Base-by-base conservation (phyloP, 225 moss, liverwort and hornwort genomes). In the Pseudoscleropodium purum region DNA sequence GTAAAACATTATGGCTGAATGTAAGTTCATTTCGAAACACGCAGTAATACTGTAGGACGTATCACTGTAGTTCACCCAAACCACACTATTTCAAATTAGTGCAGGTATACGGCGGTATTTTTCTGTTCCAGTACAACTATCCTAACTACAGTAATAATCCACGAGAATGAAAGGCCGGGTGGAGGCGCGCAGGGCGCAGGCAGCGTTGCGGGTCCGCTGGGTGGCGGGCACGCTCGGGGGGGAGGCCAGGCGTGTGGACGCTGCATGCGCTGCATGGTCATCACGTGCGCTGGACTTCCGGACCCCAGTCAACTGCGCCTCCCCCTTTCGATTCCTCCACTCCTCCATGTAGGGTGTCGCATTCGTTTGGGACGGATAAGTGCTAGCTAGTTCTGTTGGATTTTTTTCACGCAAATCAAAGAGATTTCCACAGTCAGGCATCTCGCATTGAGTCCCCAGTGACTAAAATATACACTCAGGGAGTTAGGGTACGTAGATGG, bases 201-300 rank as follows among this genome's bases (percentile, higher is more conserved):
- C 89, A 54, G 56, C 65, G 63, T 26, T 75, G 49, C 47, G 81
- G 69, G 75, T 54, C 63, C 18, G 87, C 79, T 37, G 66, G 36
- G 92, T 87, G 92, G 79, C 86, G 18, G 15, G 82, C 93, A 91
- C 91, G 89, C 92, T 65, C 72, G 21, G 5, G 75, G 31, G 4
- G 41, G 20, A 36, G 78, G 85, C 74, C 9, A 30, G 59, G 89
- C 85, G 87, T 72, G 92, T 72, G 82, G 31, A 24, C 39, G 52
- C 62, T 19, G 88, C 63, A 41, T 30, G 39, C 75, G 43, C 4
- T 70, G 86, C 90, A 89, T 92, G 91, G 89, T 59, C 62, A 81
- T 92, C 92, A 85, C 91, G 89, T 11, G 92, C 89, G 4, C 87
- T 37, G 67, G 65, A 86, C n/a, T 52, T 45, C 12, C 29, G 69